phyloP scores from a whole-genome alignment of 106 monocot species.

The Dendrobium officinale region DNA sequence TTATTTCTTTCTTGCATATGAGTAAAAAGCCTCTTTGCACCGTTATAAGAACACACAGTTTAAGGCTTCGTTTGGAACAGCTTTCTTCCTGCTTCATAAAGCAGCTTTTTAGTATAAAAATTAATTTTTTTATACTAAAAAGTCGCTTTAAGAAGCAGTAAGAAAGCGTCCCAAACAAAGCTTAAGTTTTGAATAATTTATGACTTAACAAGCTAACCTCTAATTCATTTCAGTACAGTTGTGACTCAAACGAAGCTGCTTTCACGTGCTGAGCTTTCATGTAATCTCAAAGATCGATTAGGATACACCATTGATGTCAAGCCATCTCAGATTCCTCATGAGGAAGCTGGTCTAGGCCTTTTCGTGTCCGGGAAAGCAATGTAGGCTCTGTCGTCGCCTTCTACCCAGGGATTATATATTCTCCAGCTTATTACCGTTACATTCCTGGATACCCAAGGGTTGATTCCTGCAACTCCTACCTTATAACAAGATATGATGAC shows the following conservation, averaged over 20 bases:
- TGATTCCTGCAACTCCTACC: slow-evolving; percentile 72
- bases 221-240: slow-evolving; percentile 63
- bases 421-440: slow-evolving; percentile 70
- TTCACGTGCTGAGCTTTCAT: slow-evolving; percentile 45
- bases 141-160: too few relatives aligned
- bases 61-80: too few relatives aligned
- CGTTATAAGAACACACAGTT: too few relatives aligned
- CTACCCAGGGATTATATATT: slow-evolving; percentile 91
- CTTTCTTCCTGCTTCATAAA: too few relatives aligned
- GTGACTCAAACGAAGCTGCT: slow-evolving; percentile 46
- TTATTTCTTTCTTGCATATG: not conserved
- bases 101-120: too few relatives aligned
- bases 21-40: not conserved
- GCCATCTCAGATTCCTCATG: slow-evolving; percentile 69
- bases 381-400: slow-evolving; percentile 74
- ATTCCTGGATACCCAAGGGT: slow-evolving; percentile 93
- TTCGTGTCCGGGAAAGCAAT: slow-evolving; percentile 62
- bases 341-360: slow-evolving; percentile 77
- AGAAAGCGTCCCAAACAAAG: too few relatives aligned
- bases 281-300: slow-evolving; percentile 39
- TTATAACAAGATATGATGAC: slow-evolving; percentile 91
- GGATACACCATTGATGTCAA: slow-evolving; percentile 74
- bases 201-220: slow-evolving; percentile 14
- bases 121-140: too few relatives aligned
- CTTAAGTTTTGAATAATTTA: not conserved